Base-by-base conservation (phyloP, 2,329 filamentous ascomycete species). In the Xylariaceae sp. region DNA sequence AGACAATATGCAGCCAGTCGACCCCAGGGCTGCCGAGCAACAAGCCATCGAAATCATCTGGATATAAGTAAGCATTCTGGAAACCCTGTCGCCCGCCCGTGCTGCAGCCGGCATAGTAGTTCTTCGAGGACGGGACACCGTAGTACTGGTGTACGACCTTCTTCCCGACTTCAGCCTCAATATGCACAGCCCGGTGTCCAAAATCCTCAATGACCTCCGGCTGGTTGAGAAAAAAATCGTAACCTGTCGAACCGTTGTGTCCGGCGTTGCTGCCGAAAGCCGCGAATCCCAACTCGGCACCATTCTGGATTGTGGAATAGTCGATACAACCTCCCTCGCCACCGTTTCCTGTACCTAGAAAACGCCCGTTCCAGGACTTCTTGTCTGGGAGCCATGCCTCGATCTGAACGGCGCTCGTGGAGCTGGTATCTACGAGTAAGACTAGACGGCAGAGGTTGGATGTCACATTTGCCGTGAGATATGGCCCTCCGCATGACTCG, bases 21-120 rank as follows among this genome's bases (percentile, higher is more conserved):
- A 62, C 11, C 6, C 72, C 75, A 32, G 67, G 66, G 45, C 49
- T 55, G 14, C 71, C 72, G 6, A 74, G 74, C 2, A 79, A 58
- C n/a, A 78, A 68, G 19, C 77, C 76, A 53, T 79, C 74, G 48
- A 79, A 78, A 49, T 79, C 75, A 7, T 75, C 69, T 0, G 76
- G 76, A 53, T 72, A 78, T n/a, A 68, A 59, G 55, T 79, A 70
- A 4, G 75, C 70, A 30, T 73, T 67, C 48, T 74, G 74, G 22
- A 77, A 62, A 4, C 76, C 77, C 63, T 81, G 76, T 1, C 76
- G 66, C 2, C 78, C 77, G 33, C 78, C 78, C 0, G 76, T 79
- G 3, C 74, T 78, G 58, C 77, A 80, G 22, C 77, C 77, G 11
- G 68, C 63, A 53, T 73, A 78, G 59, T 79, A 80, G 17, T 67